Evolutionary conservation across 2,329 filamentous ascomycete genomes (phyloP), one percentile per base, ranked within the genome.

Genomic region (Venturia nashicola): DNA sequence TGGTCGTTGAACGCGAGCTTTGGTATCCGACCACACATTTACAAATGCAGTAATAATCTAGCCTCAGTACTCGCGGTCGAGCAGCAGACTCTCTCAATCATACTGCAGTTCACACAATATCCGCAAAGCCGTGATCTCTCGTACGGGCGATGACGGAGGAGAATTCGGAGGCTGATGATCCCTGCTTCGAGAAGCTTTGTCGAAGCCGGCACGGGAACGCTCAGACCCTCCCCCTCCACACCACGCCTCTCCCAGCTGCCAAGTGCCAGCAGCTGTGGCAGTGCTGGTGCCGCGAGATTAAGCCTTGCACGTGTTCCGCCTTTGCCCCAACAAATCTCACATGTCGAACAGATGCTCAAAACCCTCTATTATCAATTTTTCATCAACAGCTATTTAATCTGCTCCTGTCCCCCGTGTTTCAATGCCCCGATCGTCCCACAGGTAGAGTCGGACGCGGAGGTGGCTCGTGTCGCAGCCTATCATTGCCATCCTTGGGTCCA

Each of bases 261-360:
- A n/a, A n/a, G n/a, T n/a, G n/a, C n/a, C n/a, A n/a, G n/a, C n/a
- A n/a, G n/a, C n/a, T 27, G 27, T 27, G 27, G 27, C 27, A 2
- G 27, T 27, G 27, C 27, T 27, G 27, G 27, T 27, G 27, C 27
- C 27, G 27, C 4, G 23, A 55, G 16, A 36, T 32, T 3, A 36
- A 57, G 51, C 51, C 51, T 57, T 36, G 32, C 27, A 57, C 32
- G 32, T 57, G 51, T 57, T 36, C n/a, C 51, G 39, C 32, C 27
- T 57, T 18, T 57, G 7, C 27, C 51, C 32, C 51, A 57, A 57
- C 51, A 57, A 57, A 57, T 57, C 27, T 57, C 51, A 57, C 51
- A 57, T 57, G 51, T 57, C 32, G 51, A 36, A 39, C 36, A 39
- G 6, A 39, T 5, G 36, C 2, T 7, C 1, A 39, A 27, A 27